These are phyloP conservation scores for Amaranthus tricolor DNA, from an alignment of 179 eudicot genomes.

Conservation along the genomic window DNA sequence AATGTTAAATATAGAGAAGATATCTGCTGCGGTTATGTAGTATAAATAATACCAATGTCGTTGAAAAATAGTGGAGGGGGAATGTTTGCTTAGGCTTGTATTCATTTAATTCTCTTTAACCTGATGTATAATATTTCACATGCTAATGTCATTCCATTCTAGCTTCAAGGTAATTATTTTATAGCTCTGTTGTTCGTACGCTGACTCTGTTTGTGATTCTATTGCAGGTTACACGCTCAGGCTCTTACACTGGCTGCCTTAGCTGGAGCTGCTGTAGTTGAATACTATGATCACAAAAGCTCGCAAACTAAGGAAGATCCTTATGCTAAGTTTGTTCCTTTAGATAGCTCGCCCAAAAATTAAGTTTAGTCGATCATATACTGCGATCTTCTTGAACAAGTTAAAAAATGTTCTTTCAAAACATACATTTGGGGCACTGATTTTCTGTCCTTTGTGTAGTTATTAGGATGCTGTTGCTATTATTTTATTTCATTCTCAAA, in stretches of 20 bases:
- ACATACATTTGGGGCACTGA: slow-evolving; percentile 20
- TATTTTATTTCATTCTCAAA: neutral
- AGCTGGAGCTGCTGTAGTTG: slow-evolving; percentile 88
- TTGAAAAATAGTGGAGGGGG: neutral
- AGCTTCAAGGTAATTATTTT: neutral
- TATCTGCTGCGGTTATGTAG: no score
- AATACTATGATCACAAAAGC: slow-evolving; percentile 66
- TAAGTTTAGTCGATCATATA: slow-evolving; percentile 24
- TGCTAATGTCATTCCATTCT: neutral
- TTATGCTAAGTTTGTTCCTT: slow-evolving; percentile 43
- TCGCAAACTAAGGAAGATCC: slow-evolving; percentile 45
- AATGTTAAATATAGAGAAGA: no score
- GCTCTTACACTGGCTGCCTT: slow-evolving; percentile 93
- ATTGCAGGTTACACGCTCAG: slow-evolving; percentile 85
- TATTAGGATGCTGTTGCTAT: slow-evolving; percentile 16
- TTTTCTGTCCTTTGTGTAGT: slow-evolving; percentile 21
- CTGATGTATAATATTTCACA: neutral
- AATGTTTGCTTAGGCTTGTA: neutral
- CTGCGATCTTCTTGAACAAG: slow-evolving; percentile 2
- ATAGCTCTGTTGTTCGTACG: neutral
- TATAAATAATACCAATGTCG: neutral
- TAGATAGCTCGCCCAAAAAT: slow-evolving; percentile 47
- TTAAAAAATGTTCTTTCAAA: neutral
- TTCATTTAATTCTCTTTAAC: neutral
- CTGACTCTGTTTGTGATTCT: slow-evolving; percentile 7